Conservation (phyloP, 176 grass and related monocot genomes). For the Canna indica region DNA sequence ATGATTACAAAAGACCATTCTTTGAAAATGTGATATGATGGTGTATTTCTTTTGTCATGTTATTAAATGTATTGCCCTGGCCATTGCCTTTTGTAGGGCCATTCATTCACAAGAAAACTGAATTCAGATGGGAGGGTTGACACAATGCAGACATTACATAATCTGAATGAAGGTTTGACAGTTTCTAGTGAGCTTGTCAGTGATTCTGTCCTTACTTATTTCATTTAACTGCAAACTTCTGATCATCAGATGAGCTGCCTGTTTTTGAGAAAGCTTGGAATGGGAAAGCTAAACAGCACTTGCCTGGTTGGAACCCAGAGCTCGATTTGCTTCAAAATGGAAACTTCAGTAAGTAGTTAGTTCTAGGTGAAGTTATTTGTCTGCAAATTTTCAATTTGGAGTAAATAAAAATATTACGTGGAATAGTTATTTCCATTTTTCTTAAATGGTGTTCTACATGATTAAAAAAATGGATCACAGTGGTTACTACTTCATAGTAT, state of each 20-base stretch:
- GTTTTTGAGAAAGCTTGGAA: constrained; percentile 58
- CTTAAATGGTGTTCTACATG: neutral
- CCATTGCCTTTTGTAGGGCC: constrained; percentile 41
- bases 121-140: constrained; percentile 40
- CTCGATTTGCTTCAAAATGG: constrained; percentile 29
- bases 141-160: constrained; percentile 55
- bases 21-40: constrained; percentile 1
- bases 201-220: constrained; percentile 5
- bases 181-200: neutral
- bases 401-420: neutral
- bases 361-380: neutral
- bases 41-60: constrained; percentile 3
- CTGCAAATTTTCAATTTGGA: neutral
- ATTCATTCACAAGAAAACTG: constrained; percentile 57
- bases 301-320: constrained; percentile 34
- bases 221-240: constrained; percentile 11
- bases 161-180: constrained; percentile 43
- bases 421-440: neutral
- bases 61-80: constrained; percentile 1
- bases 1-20: no score
- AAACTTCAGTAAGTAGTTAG: neutral
- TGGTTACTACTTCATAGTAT: neutral
- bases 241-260: constrained; percentile 35
- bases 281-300: constrained; percentile 33
- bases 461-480: neutral